Evolutionary conservation across 257 asterid genomes (phyloP).

Genomic region (Solanum tacnaense): DNA sequence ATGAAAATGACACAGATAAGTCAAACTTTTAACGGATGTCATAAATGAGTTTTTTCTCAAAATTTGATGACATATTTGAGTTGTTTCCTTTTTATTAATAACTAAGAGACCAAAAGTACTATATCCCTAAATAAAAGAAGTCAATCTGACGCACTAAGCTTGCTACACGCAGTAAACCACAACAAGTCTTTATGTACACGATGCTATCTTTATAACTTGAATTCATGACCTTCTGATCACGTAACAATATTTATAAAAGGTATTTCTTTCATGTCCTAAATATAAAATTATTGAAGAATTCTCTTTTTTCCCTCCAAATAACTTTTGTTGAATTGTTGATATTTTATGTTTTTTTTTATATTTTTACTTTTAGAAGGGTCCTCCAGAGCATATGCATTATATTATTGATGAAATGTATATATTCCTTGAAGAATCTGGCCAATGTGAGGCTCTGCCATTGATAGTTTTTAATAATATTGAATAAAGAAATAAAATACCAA

Average conservation of each 20-base stretch:
- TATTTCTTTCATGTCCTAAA: not conserved
- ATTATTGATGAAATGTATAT: not conserved
- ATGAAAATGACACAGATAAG: too few species aligned
- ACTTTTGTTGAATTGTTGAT: not conserved
- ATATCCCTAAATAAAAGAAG: not conserved
- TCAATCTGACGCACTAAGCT: accelerated
- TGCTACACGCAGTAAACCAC: not conserved
- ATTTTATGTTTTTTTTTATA: not conserved
- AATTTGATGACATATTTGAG: too few species aligned
- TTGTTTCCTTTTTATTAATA: not conserved
- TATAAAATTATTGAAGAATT: not conserved
- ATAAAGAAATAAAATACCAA: not conserved
- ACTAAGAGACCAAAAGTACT: accelerated
- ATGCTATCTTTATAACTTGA: accelerated
- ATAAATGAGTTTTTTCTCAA: too few species aligned
- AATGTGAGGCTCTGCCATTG: not conserved
- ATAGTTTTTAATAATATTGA: not conserved
- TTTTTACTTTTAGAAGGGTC: not conserved
- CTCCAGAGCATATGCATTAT: not conserved
- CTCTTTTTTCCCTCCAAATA: not conserved
- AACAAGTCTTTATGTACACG: accelerated
- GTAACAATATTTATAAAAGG: not conserved
- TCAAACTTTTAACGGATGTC: too few species aligned
- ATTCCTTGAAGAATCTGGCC: not conserved
- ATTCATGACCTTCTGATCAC: accelerated